Conservation (phyloP, 768 basidiomycete genomes). For the Stropharia rugosoannulata region DNA sequence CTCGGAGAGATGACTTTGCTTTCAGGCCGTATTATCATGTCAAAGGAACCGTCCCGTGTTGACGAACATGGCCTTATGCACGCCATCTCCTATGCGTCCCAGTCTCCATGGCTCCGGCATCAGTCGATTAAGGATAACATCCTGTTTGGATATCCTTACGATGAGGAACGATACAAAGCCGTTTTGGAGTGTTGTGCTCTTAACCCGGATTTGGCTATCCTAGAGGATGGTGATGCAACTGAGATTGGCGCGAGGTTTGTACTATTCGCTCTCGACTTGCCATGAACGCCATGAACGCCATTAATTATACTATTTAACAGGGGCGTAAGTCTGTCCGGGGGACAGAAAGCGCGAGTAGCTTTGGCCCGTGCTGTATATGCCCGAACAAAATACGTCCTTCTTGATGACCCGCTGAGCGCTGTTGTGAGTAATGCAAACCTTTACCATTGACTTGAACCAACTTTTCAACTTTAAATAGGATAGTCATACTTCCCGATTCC, state of each 20-base stretch:
- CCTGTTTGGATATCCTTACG: conserved; percentile 70
- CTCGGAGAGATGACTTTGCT: conserved; percentile 70
- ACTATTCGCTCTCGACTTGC: not conserved
- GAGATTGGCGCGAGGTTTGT: conserved; percentile 72
- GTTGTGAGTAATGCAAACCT: conserved; percentile 48
- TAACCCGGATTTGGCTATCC: conserved; percentile 71
- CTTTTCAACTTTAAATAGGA: conserved; percentile 17
- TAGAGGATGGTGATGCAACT: conserved; percentile 86
- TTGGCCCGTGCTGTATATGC: conserved; percentile 84
- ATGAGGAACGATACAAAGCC: conserved; percentile 69
- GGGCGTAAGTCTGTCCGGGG: conserved; percentile 77
- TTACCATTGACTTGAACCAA: not conserved
- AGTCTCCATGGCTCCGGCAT: conserved; percentile 69
- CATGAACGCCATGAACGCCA: not conserved
- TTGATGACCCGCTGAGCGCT: conserved; percentile 82
- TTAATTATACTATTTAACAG: conserved; percentile 29
- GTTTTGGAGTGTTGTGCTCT: conserved; percentile 89
- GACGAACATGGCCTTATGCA: conserved; percentile 64
- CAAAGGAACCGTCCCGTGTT: conserved; percentile 59
- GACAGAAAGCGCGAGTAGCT: conserved; percentile 84
- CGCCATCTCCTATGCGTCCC: conserved; percentile 69
- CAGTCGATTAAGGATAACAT: conserved; percentile 82
- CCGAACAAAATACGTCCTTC: conserved; percentile 62
- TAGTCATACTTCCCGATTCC: conserved; percentile 32
- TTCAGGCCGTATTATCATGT: conserved; percentile 53